A percentile compares a stretch with the other conserved stretches of the same genome.
Evolutionary conservation across 2,329 filamentous ascomycete species (phyloP).

Genomic region (Hymenoscyphus linearis): DNA sequence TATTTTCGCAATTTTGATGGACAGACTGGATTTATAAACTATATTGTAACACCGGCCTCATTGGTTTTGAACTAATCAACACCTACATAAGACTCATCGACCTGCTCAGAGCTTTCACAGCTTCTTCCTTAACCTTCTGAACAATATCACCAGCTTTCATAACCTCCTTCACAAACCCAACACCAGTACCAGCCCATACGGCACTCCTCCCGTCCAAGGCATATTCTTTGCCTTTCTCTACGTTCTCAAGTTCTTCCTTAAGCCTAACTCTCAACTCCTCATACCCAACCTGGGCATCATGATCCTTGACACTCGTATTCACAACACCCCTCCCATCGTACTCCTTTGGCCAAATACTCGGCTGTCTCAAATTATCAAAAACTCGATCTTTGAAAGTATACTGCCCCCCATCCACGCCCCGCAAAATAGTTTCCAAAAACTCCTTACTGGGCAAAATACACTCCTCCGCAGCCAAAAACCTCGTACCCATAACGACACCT

Average conservation of each 20-base stretch:
- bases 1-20: too few relatives aligned
- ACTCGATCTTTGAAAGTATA: slow-evolving; percentile 45
- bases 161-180: slow-evolving; percentile 51
- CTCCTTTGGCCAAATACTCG: slow-evolving; percentile 49
- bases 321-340: slow-evolving; percentile 55
- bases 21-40: too few relatives aligned
- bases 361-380: slow-evolving; percentile 49
- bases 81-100: not conserved
- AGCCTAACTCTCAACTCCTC: slow-evolving; percentile 34
- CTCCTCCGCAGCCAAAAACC: slow-evolving; percentile 43
- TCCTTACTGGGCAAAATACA: slow-evolving; percentile 39
- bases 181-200: slow-evolving; percentile 57
- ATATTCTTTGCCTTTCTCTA: slow-evolving; percentile 44
- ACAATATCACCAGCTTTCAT: slow-evolving; percentile 48
- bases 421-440: slow-evolving; percentile 42
- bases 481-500: slow-evolving; percentile 45
- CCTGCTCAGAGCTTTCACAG: not conserved
- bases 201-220: slow-evolving; percentile 49
- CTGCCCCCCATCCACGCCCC: slow-evolving; percentile 44
- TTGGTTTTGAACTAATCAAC: not conserved
- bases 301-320: slow-evolving; percentile 47
- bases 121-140: slow-evolving; percentile 31
- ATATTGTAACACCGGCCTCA: not conserved
- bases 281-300: slow-evolving; percentile 33
- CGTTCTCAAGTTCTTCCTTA: slow-evolving; percentile 36